phyloP scores from a whole-genome alignment of 345 rosid genomes.

The Odontarrhena argentea region DNA sequence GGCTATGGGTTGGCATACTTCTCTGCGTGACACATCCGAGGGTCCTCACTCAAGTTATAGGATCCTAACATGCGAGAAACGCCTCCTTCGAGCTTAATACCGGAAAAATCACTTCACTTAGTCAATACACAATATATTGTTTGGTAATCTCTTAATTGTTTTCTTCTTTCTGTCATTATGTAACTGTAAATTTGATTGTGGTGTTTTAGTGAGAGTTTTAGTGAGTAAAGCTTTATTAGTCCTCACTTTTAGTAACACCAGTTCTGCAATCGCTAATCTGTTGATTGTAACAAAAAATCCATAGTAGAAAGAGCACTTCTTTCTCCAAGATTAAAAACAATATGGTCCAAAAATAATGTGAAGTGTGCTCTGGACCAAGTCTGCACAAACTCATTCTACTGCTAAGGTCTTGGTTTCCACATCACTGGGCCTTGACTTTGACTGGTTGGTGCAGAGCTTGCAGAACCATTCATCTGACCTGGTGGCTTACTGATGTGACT shows the following conservation, averaged over 20 bases:
- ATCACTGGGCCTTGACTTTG: conserved; percentile 37
- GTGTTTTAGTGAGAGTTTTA: conserved; percentile 32
- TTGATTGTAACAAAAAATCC: conserved; percentile 21
- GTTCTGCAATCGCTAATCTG: conserved; percentile 14
- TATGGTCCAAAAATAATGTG: conserved; percentile 18
- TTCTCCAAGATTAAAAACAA: conserved; percentile 16
- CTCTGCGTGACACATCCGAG: conserved; percentile 78
- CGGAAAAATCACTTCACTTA: conserved; percentile 18
- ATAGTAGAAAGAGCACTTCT: neutral
- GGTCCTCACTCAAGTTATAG: conserved; percentile 95
- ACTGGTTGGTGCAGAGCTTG: conserved; percentile 30
- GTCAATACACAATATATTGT: conserved; percentile 27
- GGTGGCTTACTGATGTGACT: conserved; percentile 27
- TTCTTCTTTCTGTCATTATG: conserved; percentile 6
- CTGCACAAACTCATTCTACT: conserved; percentile 28
- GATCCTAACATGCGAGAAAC: conserved; percentile 80
- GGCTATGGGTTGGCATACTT: conserved; percentile 83
- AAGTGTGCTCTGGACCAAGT: conserved; percentile 6
- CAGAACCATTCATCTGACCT: conserved; percentile 16
- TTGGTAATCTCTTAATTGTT: conserved; percentile 28
- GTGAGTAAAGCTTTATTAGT: conserved; percentile 26
- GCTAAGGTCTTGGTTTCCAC: conserved; percentile 58
- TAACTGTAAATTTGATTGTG: conserved; percentile 38
- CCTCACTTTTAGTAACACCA: neutral
- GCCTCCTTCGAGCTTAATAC: conserved; percentile 44